phyloP scores from a whole-genome alignment of 2,329 filamentous ascomycete species.

The Verticillium longisporum region DNA sequence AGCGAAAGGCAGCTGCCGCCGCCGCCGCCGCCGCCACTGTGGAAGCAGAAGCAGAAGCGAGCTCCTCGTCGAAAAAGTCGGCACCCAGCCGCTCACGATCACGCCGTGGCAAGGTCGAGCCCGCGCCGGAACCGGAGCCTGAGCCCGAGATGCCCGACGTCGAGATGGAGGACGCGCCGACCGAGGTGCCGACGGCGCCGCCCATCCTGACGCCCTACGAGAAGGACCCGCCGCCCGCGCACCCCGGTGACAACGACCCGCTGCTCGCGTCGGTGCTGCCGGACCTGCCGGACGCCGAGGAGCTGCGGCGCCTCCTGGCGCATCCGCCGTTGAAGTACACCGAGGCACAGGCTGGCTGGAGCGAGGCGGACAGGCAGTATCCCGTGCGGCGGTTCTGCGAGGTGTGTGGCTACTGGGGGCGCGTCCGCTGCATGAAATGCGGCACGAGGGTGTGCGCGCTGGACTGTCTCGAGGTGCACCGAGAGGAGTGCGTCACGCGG shows the following conservation, averaged over 20 bases:
- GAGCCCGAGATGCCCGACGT: constrained; percentile 18
- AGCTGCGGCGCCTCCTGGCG: constrained; percentile 57
- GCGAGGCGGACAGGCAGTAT: constrained; percentile 34
- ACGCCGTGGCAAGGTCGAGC: constrained; percentile 5
- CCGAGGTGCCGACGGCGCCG: neutral
- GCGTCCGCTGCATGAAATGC: constrained; percentile 70
- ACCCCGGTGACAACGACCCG: constrained; percentile 47
- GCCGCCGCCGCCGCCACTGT: constrained; percentile 1
- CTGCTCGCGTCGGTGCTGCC: constrained; percentile 55
- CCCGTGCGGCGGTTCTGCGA: constrained; percentile 65
- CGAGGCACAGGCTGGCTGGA: constrained; percentile 48
- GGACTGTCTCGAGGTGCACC: constrained; percentile 65
- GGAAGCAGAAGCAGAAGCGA: neutral
- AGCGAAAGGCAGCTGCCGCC: constrained; percentile 8
- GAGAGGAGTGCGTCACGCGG: constrained; percentile 63
- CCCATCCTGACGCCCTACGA: constrained; percentile 27
- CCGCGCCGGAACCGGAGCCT: neutral
- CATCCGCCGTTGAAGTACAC: constrained; percentile 62
- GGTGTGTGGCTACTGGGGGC: constrained; percentile 77
- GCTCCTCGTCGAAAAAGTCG: neutral
- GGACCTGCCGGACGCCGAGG: constrained; percentile 47
- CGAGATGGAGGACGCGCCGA: constrained; percentile 35
- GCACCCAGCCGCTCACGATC: neutral
- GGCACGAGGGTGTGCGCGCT: constrained; percentile 72
- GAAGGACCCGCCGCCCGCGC: constrained; percentile 25